These are phyloP conservation scores for Zanthoxylum bungeanum DNA, from an alignment of 345 rosid genomes.

Conservation along the genomic window DNA sequence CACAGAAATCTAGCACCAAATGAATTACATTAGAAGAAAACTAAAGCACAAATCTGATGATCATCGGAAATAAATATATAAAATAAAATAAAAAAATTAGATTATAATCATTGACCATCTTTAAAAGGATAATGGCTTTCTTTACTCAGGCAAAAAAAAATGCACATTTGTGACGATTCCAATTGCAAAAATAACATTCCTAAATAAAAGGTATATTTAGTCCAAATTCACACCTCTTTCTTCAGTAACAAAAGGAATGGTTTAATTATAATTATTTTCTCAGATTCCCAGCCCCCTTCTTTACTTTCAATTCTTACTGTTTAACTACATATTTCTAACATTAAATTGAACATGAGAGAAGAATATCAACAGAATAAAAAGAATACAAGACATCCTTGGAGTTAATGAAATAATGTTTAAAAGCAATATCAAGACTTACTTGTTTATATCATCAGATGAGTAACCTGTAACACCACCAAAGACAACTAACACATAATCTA, in stretches of 20 bases:
- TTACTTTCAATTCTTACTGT: background rate
- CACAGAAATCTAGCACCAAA: slow-evolving; percentile 73
- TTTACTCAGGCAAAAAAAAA: background rate
- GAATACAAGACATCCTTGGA: background rate
- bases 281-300: background rate
- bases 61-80: background rate
- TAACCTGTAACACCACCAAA: slow-evolving; percentile 99
- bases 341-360: background rate
- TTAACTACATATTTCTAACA: background rate
- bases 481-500: slow-evolving; percentile 90
- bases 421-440: slow-evolving; percentile 45
- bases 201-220: background rate
- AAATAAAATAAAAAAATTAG: background rate
- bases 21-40: slow-evolving; percentile 9
- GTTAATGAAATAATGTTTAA: background rate
- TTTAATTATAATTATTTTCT: background rate
- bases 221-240: background rate
- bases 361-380: background rate
- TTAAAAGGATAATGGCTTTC: background rate
- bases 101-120: background rate
- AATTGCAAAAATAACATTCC: background rate
- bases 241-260: background rate
- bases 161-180: background rate
- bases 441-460: slow-evolving; percentile 99
- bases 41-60: background rate